These are phyloP conservation scores for Amylocarpus encephaloides DNA, from an alignment of 2,329 filamentous ascomycete genomes.

Conservation along the genomic window DNA sequence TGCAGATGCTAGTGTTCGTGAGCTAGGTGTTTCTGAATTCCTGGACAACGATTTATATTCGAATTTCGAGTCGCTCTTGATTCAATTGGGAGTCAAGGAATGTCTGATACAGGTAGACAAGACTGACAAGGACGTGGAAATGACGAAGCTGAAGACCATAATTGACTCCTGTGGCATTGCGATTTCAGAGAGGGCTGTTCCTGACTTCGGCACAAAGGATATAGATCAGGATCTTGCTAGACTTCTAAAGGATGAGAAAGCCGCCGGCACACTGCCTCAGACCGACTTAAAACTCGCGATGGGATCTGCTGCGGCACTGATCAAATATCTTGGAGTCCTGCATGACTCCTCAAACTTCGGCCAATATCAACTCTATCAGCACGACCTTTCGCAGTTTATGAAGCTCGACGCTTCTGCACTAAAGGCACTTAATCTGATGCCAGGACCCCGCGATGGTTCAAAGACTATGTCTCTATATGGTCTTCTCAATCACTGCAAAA, in stretches of 20 bases:
- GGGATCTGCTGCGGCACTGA: constrained; percentile 86
- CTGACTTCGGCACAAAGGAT: constrained; percentile 81
- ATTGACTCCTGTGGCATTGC: constrained; percentile 90
- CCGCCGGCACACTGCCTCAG: constrained; percentile 71
- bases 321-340: constrained; percentile 88
- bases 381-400: constrained; percentile 96
- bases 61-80: constrained; percentile 93
- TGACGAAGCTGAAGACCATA: constrained; percentile 80
- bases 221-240: constrained; percentile 92
- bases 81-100: constrained; percentile 92
- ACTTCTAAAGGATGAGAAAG: constrained; percentile 78
- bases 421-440: constrained; percentile 94
- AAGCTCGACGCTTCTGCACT: constrained; percentile 92
- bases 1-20: constrained; percentile 90
- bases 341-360: constrained; percentile 93
- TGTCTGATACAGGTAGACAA: constrained; percentile 79
- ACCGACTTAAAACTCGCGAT: constrained; percentile 93
- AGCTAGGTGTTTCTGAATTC: constrained; percentile 95
- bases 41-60: constrained; percentile 98
- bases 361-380: constrained; percentile 94
- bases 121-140: constrained; percentile 76
- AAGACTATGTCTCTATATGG: constrained; percentile 97
- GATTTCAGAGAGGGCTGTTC: constrained; percentile 68
- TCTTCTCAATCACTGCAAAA: constrained; percentile 95
- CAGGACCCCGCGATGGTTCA: constrained; percentile 85